Base-by-base conservation (phyloP, 2,329 filamentous ascomycete species). In the Waltergamsia citrina region DNA sequence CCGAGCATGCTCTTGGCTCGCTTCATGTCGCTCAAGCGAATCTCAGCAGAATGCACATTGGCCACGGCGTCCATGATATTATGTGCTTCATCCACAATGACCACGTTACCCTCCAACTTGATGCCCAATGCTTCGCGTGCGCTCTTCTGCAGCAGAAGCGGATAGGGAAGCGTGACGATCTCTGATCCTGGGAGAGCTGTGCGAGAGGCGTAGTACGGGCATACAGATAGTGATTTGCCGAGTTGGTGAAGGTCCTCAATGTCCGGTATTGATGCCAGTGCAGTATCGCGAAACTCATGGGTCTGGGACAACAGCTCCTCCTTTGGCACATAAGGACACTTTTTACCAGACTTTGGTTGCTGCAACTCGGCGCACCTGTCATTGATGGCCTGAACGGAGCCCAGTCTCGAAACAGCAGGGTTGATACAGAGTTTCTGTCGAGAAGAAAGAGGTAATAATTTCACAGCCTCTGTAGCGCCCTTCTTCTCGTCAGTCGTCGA, bases 71-170 rank as follows among this genome's bases (percentile, higher is more conserved):
- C 88, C 81, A 95, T 94, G 34, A 98, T 74, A 50, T 98, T 98
- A 53, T 98, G 92, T 0, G 92, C 92, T 62, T 98, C 92, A 45
- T 98, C 92, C 31, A 98, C 85, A 18, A 98, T 83, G n/a, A 98
- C 78, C 1, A 98, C 69, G 49, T 94, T 92, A 5, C 79, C 78
- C 46, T 93, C 87, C 7, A 98, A 59, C 17, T 82, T 90, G 28
- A 98, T 78, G 0, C 83, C 81, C 1, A 98, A 67, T 0, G 92
- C 87, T 40, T 96, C 88, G 32, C 92, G 71, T 1, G 92, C 88
- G 4, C 78, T 84, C 47, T 80, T 84, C 49, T 96, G 92, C 4
- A 98, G 64, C 0, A 98, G 68, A 6, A 98, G 59, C 2, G 90
- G 90, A 51, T 98, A 98, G 0, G 92, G 92, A 14, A 98, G 63